Evolutionary conservation across 148 eudicot genomes (phyloP), one percentile per base, ranked within the genome.

Genomic region (Arbutus unedo): DNA sequence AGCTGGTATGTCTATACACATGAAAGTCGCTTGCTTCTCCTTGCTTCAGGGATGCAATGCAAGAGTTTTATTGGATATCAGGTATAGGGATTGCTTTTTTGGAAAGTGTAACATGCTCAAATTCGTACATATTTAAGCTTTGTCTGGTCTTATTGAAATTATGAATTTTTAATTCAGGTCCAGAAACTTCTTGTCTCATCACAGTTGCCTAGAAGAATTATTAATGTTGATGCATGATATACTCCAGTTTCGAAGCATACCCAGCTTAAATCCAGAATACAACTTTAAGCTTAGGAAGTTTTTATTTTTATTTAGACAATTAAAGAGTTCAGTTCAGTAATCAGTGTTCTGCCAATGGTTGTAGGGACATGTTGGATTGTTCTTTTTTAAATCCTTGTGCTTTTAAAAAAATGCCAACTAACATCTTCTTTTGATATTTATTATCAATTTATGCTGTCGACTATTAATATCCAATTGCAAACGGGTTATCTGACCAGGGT

Each of bases 21-120:
- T 93, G 99, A 97, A 90, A 94, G 98, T 86, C 97, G 99, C 83
- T 85, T 97, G 90, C 89, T 97, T 86, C 97, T 97, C 80, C 97
- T 97, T 85, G 97, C 99, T 83, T 93, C 97, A 31, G 99, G 99
- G 85, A 85, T 90, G 94, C 98, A 94, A 83, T 91, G 97, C 97
- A 97, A 94, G 86, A 94, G 91, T 86, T 91, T 94, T 73, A 90
- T 87, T 9, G 99, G 99, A 78, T 94, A 88, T 89, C 99, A 97
- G 98, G 99, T 97, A 88, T 64, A 80, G 74, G 48, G 74, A 10
- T 82, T 78, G 78, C 47, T 72, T 67, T 4, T 75, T 70, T 57
- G 51, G 49, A 6, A 51, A 23, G n/a, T 54, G 16, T 43, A 45
- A 74, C 7, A 19, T 66, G 67, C 70, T 79, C 48, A 19, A 55